Evolutionary conservation across 148 eudicot genomes (phyloP).

Genomic region (Rhododendron ovatum): DNA sequence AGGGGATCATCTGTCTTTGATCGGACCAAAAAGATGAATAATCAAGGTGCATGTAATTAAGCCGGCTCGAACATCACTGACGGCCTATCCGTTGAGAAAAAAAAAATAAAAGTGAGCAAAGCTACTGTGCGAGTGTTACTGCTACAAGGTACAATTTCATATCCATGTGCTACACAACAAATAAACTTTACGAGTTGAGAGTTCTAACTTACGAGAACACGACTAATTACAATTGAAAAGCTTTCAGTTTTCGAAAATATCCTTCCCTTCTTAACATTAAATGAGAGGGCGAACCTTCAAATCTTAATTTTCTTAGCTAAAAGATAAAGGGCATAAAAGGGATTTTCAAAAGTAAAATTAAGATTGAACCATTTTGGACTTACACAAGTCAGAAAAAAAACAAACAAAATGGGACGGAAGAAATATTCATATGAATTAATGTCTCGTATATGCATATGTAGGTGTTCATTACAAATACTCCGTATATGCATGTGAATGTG

Average conservation of each 20-base stretch:
- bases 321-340: not conserved
- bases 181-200: not conserved
- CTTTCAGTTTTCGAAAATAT: not conserved
- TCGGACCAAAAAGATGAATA: fast-evolving
- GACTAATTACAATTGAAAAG: not conserved
- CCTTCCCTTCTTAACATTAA: not conserved
- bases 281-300: not conserved
- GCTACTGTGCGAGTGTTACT: not conserved
- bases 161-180: not conserved
- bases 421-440: too few species aligned
- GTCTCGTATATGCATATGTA: too few species aligned
- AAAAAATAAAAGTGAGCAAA: not conserved
- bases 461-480: too few species aligned
- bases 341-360: not conserved
- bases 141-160: not conserved
- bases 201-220: not conserved
- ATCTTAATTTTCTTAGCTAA: not conserved
- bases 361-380: not conserved
- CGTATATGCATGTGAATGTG: too few species aligned
- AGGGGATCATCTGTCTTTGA: too few species aligned
- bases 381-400: too few species aligned
- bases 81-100: too few species aligned
- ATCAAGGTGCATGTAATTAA: too few species aligned
- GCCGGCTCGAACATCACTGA: too few species aligned
- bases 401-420: not conserved